Percentiles rank a stretch among this genome's conserved stretches.
phyloP scores from a whole-genome alignment of 1,284 basidiomycete genomes.

The Lentinula novae-zelandiae region DNA sequence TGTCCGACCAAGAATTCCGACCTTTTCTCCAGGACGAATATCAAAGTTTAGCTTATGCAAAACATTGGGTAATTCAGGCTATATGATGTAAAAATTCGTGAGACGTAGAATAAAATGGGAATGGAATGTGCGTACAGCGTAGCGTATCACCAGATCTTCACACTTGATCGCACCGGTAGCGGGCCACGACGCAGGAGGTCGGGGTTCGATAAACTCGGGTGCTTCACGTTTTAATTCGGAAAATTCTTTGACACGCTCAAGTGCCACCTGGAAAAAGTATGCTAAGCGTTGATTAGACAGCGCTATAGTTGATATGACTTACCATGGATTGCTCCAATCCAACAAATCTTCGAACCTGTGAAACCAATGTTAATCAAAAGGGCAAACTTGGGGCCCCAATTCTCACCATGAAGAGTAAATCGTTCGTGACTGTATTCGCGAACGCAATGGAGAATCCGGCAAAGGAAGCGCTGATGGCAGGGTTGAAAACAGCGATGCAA shows the following conservation, averaged over 20 bases:
- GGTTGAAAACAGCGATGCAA: constrained; percentile 63
- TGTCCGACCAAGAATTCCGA: constrained; percentile 88
- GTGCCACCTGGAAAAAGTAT: constrained; percentile 56
- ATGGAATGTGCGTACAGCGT: constrained; percentile 62
- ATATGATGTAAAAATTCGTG: constrained; percentile 25
- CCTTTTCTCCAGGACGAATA: constrained; percentile 73
- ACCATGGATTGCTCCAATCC: constrained; percentile 92
- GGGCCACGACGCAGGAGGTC: constrained; percentile 85
- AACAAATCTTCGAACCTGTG: constrained; percentile 64
- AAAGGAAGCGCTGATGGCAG: constrained; percentile 70
- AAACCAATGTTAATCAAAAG: not conserved
- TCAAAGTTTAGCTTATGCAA: constrained; percentile 81
- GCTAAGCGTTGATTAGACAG: not conserved
- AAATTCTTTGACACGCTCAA: constrained; percentile 91
- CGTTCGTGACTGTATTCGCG: constrained; percentile 69
- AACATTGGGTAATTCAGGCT: constrained; percentile 84
- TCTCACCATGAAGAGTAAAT: constrained; percentile 55
- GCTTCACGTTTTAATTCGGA: constrained; percentile 77
- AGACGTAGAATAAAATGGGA: not conserved
- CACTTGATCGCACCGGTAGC: constrained; percentile 72
- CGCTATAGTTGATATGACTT: constrained; percentile 16
- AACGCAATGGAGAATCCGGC: constrained; percentile 87
- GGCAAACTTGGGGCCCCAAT: not conserved
- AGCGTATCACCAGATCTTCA: constrained; percentile 80
- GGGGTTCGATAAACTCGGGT: constrained; percentile 79